These are phyloP conservation scores for Rubroboletus satanas DNA, from an alignment of 768 basidiomycete species.

Conservation along the genomic window DNA sequence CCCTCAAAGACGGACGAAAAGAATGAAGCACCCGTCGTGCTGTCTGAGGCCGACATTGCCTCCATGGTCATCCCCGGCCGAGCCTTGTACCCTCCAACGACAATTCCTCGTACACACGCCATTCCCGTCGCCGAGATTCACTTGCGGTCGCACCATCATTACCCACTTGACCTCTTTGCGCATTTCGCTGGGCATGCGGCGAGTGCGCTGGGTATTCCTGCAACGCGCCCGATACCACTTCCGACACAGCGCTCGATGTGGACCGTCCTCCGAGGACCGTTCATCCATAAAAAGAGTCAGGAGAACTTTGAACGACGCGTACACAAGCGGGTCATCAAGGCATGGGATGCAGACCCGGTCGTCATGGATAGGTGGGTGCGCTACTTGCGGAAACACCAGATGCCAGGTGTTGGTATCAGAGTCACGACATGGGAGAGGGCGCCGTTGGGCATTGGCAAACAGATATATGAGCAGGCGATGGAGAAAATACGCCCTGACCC, in stretches of 20 bases:
- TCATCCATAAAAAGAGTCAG: conserved; percentile 89
- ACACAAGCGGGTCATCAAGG: conserved; percentile 84
- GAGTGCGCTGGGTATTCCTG: conserved; percentile 77
- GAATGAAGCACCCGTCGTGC: conserved; percentile 8
- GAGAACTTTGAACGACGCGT: conserved; percentile 90
- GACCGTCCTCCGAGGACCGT: conserved; percentile 84
- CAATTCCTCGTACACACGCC: conserved; percentile 58
- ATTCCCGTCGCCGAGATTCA: conserved; percentile 82
- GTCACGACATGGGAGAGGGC: conserved; percentile 72
- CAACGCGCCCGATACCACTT: conserved; percentile 57
- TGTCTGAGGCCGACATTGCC: conserved; percentile 42
- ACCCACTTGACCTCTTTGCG: conserved; percentile 70
- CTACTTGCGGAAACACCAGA: conserved; percentile 69
- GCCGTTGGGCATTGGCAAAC: conserved; percentile 48
- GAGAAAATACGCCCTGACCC: conserved; percentile 31
- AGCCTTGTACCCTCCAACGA: conserved; percentile 47
- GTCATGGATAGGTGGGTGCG: conserved; percentile 76
- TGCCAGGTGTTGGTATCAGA: conserved; percentile 87
- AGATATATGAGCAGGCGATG: conserved; percentile 36
- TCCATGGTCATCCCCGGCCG: conserved; percentile 63
- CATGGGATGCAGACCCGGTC: conserved; percentile 81
- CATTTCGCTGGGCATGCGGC: conserved; percentile 86
- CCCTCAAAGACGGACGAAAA: conserved; percentile 3
- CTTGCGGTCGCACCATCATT: conserved; percentile 70
- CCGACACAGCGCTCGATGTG: conserved; percentile 76